A percentile compares a stretch with the other conserved stretches of the same genome.
These are phyloP conservation scores for Porodaedalea pini DNA, from an alignment of 1,284 basidiomycete genomes.

Conservation along the genomic window DNA sequence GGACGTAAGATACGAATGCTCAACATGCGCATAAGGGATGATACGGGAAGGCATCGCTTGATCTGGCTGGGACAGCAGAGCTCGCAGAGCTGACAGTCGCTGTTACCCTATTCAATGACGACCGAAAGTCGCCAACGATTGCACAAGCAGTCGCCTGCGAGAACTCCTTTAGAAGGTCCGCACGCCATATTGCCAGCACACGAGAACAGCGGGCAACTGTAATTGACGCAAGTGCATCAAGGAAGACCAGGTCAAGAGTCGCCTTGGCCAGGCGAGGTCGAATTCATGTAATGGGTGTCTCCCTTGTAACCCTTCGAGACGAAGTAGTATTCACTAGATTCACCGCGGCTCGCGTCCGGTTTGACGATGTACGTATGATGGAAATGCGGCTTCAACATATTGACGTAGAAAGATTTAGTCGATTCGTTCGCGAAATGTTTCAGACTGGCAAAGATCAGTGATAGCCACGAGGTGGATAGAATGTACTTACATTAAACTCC, in stretches of 20 bases:
- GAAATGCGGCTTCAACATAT: slow-evolving; percentile 55
- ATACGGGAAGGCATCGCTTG: too few species aligned
- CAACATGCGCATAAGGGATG: too few species aligned
- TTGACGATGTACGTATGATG: slow-evolving; percentile 56
- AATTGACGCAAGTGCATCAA: neutral
- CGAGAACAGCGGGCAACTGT: too few species aligned
- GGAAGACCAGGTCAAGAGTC: too few species aligned
- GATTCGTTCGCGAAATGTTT: slow-evolving; percentile 72
- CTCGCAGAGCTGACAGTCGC: too few species aligned
- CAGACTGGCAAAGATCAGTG: slow-evolving; percentile 41
- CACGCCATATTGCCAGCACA: too few species aligned
- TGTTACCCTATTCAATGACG: too few species aligned
- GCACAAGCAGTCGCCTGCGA: too few species aligned
- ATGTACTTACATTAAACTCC: slow-evolving; percentile 59
- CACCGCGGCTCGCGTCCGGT: slow-evolving; percentile 62
- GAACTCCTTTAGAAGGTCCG: too few species aligned
- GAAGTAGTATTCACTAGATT: slow-evolving; percentile 74
- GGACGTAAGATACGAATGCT: too few species aligned
- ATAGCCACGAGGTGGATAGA: slow-evolving; percentile 3
- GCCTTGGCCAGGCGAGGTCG: neutral
- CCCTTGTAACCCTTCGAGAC: slow-evolving; percentile 62
- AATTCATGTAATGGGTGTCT: slow-evolving; percentile 1
- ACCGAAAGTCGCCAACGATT: too few species aligned
- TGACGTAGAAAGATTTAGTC: slow-evolving; percentile 50
- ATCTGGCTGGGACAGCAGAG: too few species aligned